Base-by-base conservation (phyloP, 441 rosid species). In the Populus hybrid region DNA sequence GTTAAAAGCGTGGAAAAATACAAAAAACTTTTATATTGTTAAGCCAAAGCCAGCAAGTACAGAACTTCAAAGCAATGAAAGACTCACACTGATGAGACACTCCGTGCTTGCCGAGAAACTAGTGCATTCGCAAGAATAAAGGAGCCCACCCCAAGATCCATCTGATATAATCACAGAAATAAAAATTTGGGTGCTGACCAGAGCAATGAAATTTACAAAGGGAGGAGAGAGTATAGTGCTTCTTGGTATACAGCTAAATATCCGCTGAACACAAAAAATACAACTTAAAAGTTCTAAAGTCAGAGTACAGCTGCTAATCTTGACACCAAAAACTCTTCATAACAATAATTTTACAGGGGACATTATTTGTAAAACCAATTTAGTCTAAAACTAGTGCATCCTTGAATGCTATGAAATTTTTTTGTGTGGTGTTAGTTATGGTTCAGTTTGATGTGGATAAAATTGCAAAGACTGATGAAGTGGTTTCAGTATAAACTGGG, bases 71-170 rank as follows among this genome's bases (percentile, higher is more conserved):
- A 70, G 70, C 61, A 10, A 76, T 50, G 32, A 73, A 75, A 16
- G 74, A 79, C 97, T 80, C 70, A 94, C 97, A 78, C 79, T 74
- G 90, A 86, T 74, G 89, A 84, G 79, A 87, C 64, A 61, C 86
- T 80, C 36, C 97, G 90, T 40, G 99, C 98, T 90, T 95, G 95
- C 21, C 91, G 89, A 76, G 98, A 95, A 78, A 90, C 93, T 77
- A 94, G 81, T 76, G 99, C 86, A 83, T 94, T 91, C 63, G 90
- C 90, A 69, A 94, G 61, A 40, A 92, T 90, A 90, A 95, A 95
- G 77, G 97, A 94, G 71, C 98, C 99, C 74, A 95, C 98, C 38
- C 99, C 99, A 77, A 94, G 90, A 87, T 94, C 98, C 99, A 94
- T 94, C 98, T 94, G 85, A 85, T 46, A 81, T 24, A 82, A 77